Percentiles rank a stretch among this genome's conserved stretches.
phyloP scores from a whole-genome alignment of 768 basidiomycete species.

The Lactarius akahatsu region DNA sequence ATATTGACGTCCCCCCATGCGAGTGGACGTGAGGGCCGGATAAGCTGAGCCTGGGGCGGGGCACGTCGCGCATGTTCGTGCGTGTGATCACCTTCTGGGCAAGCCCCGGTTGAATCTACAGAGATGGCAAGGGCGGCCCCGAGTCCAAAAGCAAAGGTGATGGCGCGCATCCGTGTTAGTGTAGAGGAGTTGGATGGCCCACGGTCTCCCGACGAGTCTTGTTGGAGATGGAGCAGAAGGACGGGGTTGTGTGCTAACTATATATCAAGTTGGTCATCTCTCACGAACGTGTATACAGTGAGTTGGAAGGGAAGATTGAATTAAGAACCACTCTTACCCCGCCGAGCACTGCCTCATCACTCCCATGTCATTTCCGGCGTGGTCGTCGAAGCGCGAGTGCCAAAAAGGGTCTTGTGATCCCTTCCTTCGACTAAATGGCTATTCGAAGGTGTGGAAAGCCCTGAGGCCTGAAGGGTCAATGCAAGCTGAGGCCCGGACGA shows the following conservation, averaged over 20 bases:
- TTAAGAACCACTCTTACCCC: background rate
- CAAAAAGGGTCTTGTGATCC: too few relatives aligned
- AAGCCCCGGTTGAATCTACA: slow-evolving; percentile 16
- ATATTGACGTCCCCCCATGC: slow-evolving; percentile 91
- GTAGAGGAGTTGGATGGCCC: background rate
- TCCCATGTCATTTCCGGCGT: too few relatives aligned
- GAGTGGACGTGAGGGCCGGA: slow-evolving; percentile 63
- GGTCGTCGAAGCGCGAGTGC: too few relatives aligned
- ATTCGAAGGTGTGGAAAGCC: too few relatives aligned
- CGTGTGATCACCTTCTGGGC: slow-evolving; percentile 24
- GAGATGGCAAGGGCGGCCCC: slow-evolving; percentile 30
- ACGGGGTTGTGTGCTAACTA: background rate
- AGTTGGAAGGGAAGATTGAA: background rate
- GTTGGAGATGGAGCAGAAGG: background rate
- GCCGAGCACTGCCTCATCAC: background rate
- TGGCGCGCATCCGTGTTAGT: background rate
- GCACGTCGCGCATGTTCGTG: slow-evolving; percentile 40
- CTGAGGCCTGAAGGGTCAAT: too few relatives aligned
- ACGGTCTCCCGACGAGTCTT: background rate
- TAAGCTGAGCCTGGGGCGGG: slow-evolving; percentile 43
- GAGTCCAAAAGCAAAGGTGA: slow-evolving; percentile 17
- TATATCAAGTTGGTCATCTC: background rate
- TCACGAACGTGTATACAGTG: slow-evolving; percentile 65
- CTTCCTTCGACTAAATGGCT: too few relatives aligned
- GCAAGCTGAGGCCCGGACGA: too few relatives aligned